A percentile compares a stretch with the other conserved stretches of the same genome.
phyloP scores from a whole-genome alignment of 768 basidiomycete genomes.

The Suillus fuscotomentosus region DNA sequence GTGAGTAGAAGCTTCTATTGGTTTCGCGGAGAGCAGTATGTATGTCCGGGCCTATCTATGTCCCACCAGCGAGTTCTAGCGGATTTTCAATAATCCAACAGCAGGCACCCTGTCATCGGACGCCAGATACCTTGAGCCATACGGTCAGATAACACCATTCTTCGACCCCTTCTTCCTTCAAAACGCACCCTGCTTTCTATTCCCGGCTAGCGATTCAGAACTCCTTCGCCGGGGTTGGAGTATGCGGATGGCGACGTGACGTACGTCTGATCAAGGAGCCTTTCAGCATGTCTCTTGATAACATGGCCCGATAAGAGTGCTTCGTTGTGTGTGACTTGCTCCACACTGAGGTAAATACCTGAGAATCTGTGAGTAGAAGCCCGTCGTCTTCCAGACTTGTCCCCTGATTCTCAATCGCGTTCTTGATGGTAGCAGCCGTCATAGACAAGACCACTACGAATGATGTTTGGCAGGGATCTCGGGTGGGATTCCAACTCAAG shows the following conservation, averaged over 20 bases:
- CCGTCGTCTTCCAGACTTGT: constrained; percentile 11
- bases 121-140: neutral
- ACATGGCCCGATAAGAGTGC: constrained; percentile 7
- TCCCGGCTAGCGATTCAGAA: neutral
- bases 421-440: constrained; percentile 4
- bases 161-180: neutral
- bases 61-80: neutral
- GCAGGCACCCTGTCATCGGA: neutral
- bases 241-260: neutral
- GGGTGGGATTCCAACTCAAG: neutral
- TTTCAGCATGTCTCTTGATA: constrained; percentile 8
- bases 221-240: neutral
- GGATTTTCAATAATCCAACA: neutral
- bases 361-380: constrained; percentile 7
- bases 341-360: constrained; percentile 11
- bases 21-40: neutral
- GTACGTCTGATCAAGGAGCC: constrained; percentile 2
- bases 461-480: neutral
- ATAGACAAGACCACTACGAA: constrained; percentile 3
- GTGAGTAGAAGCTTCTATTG: neutral
- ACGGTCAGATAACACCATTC: neutral
- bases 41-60: neutral
- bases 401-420: constrained; percentile 6
- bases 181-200: neutral
- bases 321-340: constrained; percentile 9